Percentiles rank a stretch among this genome's conserved stretches.
These are phyloP conservation scores for Sporothrix schenckii DNA, from an alignment of 2,329 filamentous ascomycete genomes.

Conservation along the genomic window DNA sequence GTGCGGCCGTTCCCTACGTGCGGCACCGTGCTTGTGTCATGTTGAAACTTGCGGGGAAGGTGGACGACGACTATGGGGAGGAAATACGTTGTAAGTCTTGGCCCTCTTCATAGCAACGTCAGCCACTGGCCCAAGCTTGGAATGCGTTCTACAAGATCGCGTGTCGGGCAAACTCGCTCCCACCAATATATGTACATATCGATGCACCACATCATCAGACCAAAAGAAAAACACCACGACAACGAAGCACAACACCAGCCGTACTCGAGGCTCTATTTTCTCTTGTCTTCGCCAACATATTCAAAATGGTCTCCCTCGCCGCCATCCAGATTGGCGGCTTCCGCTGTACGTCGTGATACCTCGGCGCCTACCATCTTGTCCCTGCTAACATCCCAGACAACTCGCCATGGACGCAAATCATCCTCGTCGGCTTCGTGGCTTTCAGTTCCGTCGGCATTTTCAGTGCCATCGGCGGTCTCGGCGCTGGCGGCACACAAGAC, in stretches of 20 bases:
- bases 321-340: neutral
- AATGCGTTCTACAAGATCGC: neutral
- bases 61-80: neutral
- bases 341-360: neutral
- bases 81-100: neutral
- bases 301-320: neutral
- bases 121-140: neutral
- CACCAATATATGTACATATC: neutral
- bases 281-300: neutral
- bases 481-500: slow-evolving; percentile 15
- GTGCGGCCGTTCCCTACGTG: too few species aligned
- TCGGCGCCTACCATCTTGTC: too few species aligned
- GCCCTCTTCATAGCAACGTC: neutral
- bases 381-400: neutral
- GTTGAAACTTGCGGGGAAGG: slow-evolving; percentile 9
- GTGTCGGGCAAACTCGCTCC: neutral
- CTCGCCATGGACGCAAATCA: slow-evolving; percentile 15
- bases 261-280: neutral
- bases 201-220: neutral
- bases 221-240: too few species aligned
- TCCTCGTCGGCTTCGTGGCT: slow-evolving; percentile 10
- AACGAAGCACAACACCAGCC: neutral
- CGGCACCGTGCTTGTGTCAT: neutral
- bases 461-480: slow-evolving; percentile 1
- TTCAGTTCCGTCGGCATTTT: slow-evolving; percentile 23